Evolutionary conservation across 208 protist genomes (phyloP), one percentile per base, ranked within the genome.

Genomic region (Wallacemonas sp.): DNA sequence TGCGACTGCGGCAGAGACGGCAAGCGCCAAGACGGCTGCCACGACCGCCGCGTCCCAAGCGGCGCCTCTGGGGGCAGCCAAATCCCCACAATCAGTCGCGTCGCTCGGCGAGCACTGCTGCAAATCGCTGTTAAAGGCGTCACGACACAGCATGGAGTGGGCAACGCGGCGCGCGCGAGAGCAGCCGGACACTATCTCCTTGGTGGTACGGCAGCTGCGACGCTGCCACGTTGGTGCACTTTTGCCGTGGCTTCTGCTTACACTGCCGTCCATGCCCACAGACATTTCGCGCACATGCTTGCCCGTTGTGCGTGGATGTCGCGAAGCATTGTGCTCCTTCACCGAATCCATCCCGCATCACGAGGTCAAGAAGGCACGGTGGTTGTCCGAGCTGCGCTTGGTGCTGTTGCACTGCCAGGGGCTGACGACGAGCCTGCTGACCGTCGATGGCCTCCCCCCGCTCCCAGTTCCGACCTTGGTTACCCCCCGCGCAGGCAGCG

Each of bases 201-300:
- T 33, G 19, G 71, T 90, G 22, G 55, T 79, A 15, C 60, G 60
- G 46, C 89, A 79, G 39, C 72, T 96, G 53, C 73, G 90, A 42
- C 33, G 65, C 41, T 91, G 85, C 55, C 73, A 70, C 26, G 82
- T 96, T 39, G 85, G 85, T 37, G 54, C 79, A 9, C 70, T 96
- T 36, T 76, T 96, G 19, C 83, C 87, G 1, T 96, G 85, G 13
- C 86, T 96, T 22, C 80, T 83, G 26, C 71, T 89, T 3, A 85
- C 85, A 0, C 71, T 96, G 61, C 84, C 87, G n/a, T 70, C 87
- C 21, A 58, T 96, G 39, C 84, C 87, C 21, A 83, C 81, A 21
- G 69, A 59, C 24, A 69, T 87, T 21, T 74, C 90, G 22, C 65
- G 73, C 39, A 65, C 63, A 30, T 87, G 74, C 63, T 58, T 80